These are phyloP conservation scores for Aspergillus pseudoglaucus DNA, from an alignment of 2,329 filamentous ascomycete species.

Conservation along the genomic window DNA sequence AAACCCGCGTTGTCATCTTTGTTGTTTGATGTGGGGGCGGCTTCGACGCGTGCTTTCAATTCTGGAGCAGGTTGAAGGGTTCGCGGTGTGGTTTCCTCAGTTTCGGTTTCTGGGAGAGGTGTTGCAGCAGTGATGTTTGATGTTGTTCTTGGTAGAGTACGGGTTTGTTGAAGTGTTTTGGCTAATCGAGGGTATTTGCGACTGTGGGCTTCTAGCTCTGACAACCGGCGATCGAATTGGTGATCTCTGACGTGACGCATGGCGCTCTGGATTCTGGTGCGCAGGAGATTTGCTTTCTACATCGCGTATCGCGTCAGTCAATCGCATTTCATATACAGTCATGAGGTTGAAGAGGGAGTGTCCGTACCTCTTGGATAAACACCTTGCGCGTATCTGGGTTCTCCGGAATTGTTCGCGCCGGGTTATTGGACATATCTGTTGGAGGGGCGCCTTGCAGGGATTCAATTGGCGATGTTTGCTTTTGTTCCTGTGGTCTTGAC, in stretches of 20 bases:
- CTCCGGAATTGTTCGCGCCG: slow-evolving; percentile 20
- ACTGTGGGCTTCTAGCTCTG: slow-evolving; percentile 35
- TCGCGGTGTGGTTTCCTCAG: neutral
- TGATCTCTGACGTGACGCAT: slow-evolving; percentile 34
- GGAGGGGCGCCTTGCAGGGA: neutral
- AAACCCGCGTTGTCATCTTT: slow-evolving; percentile 2
- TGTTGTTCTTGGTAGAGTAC: neutral
- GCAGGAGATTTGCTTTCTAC: slow-evolving; percentile 37
- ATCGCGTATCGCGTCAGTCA: neutral
- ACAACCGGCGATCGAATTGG: slow-evolving; percentile 35
- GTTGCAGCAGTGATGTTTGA: neutral
- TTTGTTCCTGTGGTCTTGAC: slow-evolving; percentile 12
- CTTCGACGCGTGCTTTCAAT: slow-evolving; percentile 1
- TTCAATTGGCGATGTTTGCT: slow-evolving; percentile 4
- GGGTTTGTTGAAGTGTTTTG: neutral
- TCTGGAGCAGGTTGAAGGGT: slow-evolving; percentile 13
- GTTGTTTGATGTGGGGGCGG: slow-evolving; percentile 1
- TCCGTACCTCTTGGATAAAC: slow-evolving; percentile 36
- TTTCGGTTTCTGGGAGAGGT: neutral
- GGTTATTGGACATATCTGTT: neutral
- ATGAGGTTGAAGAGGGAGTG: neutral
- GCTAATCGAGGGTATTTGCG: slow-evolving; percentile 27
- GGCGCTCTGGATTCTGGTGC: slow-evolving; percentile 32
- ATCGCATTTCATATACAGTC: neutral
- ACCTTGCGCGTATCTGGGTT: slow-evolving; percentile 31